Conservation (phyloP, 805 yeast species). For the Sungouiozyma intestinalis region DNA sequence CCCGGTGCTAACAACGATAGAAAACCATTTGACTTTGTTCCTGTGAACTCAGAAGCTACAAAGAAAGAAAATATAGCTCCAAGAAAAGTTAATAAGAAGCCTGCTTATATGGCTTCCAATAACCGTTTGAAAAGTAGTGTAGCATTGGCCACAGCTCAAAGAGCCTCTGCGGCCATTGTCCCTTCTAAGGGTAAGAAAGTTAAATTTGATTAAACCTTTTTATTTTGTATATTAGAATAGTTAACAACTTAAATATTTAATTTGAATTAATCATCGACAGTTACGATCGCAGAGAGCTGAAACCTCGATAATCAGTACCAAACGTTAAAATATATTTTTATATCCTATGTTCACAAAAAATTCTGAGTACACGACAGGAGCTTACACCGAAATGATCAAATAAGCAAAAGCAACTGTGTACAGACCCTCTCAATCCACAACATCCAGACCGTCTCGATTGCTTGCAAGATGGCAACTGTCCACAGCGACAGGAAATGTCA, state of each 20-base stretch:
- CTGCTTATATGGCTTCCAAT: slow-evolving; percentile 26
- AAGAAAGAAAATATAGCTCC: slow-evolving; percentile 1
- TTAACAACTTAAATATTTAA: too few relatives aligned
- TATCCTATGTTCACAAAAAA: too few relatives aligned
- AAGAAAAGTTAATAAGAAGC: slow-evolving; percentile 16
- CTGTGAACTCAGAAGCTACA: not conserved
- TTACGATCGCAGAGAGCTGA: too few relatives aligned
- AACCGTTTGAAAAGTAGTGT: slow-evolving; percentile 64
- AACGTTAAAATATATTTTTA: too few relatives aligned
- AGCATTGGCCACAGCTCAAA: slow-evolving; percentile 78
- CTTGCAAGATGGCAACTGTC: too few relatives aligned
- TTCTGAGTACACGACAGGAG: too few relatives aligned
- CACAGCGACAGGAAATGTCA: too few relatives aligned
- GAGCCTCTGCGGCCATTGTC: slow-evolving; percentile 83
- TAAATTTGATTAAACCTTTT: slow-evolving; percentile 43
- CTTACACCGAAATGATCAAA: too few relatives aligned
- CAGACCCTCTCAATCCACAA: too few relatives aligned
- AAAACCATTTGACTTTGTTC: slow-evolving; percentile 16
- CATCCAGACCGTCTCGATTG: too few relatives aligned
- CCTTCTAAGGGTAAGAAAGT: slow-evolving; percentile 83
- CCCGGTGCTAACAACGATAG: slow-evolving; percentile 9
- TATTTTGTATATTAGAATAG: not conserved
- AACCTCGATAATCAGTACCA: not conserved
- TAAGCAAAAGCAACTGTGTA: too few relatives aligned
- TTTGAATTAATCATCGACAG: not conserved